Evolutionary conservation across 257 asterid genomes (phyloP), one percentile per base, ranked within the genome.

Genomic region (Plectranthus barbatus): DNA sequence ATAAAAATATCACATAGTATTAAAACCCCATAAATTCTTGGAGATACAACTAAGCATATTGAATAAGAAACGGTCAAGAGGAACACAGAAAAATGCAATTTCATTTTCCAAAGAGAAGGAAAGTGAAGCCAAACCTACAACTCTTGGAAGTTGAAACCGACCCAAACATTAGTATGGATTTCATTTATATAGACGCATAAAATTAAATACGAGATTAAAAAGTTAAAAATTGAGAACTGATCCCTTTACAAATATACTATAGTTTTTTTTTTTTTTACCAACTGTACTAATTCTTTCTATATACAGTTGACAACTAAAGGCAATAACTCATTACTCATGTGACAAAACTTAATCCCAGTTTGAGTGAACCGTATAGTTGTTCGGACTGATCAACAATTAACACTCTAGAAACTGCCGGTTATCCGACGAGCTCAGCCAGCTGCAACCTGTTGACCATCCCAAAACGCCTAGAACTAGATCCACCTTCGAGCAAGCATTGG

Each of bases 381-480:
- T n/a, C n/a, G n/a, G n/a, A n/a, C 42, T 56, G 58, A 18, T n/a
- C n/a, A 7, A 46, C 13, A 53, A 54, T 80, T 34, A 84, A 72
- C 87, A 82, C 74, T 90, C 97, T 15, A 74, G 77, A 62, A 82
- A 60, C 69, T 71, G 79, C 63, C 64, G 85, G 69, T 74, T 74
- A 54, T 77, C 82, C 19, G 62, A 44, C 44, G 88, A 68, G 81
- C 82, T 78, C 69, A 77, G 83, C 96, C 84, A 83, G 77, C 96
- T 90, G 87, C 97, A 90, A 34, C 97, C 97, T 1, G 85, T 79
- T 20, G 95, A 91, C 97, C 97, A 91, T 54, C 89, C 96, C 78
- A 87, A 65, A 55, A 91, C 95, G 48, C 97, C 96, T 6, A 91
- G 93, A 44, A 86, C 62, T 54, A 82, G 59, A 71, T 91, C 97